These are phyloP conservation scores for Zoysia matrella DNA, from an alignment of 202 grass and related monocot genomes.

Conservation along the genomic window DNA sequence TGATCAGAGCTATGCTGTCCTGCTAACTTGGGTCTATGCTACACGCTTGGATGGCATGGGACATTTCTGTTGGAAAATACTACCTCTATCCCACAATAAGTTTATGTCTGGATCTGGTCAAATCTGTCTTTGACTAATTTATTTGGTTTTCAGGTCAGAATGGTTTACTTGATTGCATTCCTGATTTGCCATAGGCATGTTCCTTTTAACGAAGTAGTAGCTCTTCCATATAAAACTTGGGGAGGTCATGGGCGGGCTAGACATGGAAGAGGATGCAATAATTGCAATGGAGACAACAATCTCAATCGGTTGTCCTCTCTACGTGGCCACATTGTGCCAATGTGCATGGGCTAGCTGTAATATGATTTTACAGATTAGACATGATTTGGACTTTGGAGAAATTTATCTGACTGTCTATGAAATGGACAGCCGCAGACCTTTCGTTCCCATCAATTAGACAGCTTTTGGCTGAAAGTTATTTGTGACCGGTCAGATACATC, in stretches of 20 bases:
- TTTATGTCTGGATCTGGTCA: not conserved
- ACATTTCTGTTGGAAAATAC: conserved; percentile 23
- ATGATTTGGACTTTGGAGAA: conserved; percentile 28
- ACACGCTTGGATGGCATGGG: not conserved
- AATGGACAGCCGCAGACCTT: not conserved
- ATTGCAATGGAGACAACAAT: conserved; percentile 40
- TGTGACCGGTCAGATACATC: conserved; percentile 7
- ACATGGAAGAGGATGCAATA: conserved; percentile 47
- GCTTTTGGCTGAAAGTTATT: conserved; percentile 12
- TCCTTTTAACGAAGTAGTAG: conserved; percentile 9
- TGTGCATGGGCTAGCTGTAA: conserved; percentile 37
- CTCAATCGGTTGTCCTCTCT: conserved; percentile 59
- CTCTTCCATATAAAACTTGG: conserved; percentile 6
- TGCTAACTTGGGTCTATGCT: not conserved
- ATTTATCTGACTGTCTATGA: conserved; percentile 17
- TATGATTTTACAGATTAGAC: conserved; percentile 43
- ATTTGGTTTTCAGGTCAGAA: not conserved
- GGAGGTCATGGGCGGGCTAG: not conserved
- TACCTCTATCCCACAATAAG: not conserved
- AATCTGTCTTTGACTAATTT: too few species aligned
- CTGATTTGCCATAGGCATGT: not conserved
- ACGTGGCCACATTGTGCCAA: conserved; percentile 47
- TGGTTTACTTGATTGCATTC: not conserved
- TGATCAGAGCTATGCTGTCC: conserved; percentile 15
- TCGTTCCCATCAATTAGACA: conserved; percentile 23